phyloP scores from a whole-genome alignment of 768 basidiomycete species.

The Mycena crocata region DNA sequence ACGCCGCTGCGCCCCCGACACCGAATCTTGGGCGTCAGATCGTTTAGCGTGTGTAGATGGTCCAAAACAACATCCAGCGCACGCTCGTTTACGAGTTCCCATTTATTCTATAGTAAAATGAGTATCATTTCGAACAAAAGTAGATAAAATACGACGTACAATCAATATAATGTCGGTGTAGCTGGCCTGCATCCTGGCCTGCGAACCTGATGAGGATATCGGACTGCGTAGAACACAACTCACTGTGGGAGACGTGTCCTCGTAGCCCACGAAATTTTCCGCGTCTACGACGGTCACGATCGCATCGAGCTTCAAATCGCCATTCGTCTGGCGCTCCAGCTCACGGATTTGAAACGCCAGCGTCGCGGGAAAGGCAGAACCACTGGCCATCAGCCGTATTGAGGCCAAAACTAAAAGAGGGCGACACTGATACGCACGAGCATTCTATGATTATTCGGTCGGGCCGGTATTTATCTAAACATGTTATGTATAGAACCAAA shows the following conservation, averaged over 20 bases:
- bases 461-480: slow-evolving; percentile 80
- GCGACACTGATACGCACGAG: slow-evolving; percentile 67
- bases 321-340: slow-evolving; percentile 79
- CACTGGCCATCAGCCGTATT: slow-evolving; percentile 56
- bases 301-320: slow-evolving; percentile 86
- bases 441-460: slow-evolving; percentile 96
- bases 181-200: slow-evolving; percentile 92
- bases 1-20: slow-evolving; percentile 74
- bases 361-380: slow-evolving; percentile 96
- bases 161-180: slow-evolving; percentile 94
- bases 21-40: slow-evolving; percentile 86
- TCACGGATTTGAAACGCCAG: slow-evolving; percentile 95
- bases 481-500: slow-evolving; percentile 1
- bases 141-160: slow-evolving; percentile 54
- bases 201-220: background rate
- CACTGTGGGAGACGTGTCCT: slow-evolving; percentile 86
- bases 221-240: background rate
- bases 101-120: slow-evolving; percentile 77
- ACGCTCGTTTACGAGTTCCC: slow-evolving; percentile 85
- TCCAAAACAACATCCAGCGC: slow-evolving; percentile 87
- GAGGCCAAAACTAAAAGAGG: background rate
- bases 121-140: background rate
- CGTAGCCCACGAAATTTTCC: slow-evolving; percentile 93
- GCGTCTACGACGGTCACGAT: slow-evolving; percentile 93
- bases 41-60: slow-evolving; percentile 90